Conservation (phyloP, 2,329 filamentous ascomycete species). For the Alternaria burnsii region DNA sequence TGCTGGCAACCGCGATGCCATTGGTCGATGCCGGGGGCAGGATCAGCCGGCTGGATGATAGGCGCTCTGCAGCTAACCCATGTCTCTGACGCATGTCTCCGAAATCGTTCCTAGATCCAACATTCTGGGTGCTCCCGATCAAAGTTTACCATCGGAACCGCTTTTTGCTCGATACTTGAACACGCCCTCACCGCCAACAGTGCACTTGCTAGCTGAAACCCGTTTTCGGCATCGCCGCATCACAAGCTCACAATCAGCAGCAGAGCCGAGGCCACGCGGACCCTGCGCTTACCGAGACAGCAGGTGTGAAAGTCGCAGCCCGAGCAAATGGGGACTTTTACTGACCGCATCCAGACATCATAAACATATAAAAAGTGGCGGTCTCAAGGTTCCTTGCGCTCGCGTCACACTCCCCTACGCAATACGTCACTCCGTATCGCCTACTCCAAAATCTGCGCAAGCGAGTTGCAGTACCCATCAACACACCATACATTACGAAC, state of each 20-base stretch:
- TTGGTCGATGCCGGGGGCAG: conserved; percentile 35
- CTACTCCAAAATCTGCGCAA: conserved; percentile 18
- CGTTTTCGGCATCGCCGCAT: conserved; percentile 39
- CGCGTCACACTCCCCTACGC: conserved; percentile 21
- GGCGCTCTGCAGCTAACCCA: conserved; percentile 23
- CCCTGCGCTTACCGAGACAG: conserved; percentile 29
- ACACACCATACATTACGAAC: conserved; percentile 11
- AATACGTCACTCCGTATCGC: conserved; percentile 32
- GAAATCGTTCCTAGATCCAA: conserved; percentile 24
- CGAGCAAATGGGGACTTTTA: conserved; percentile 24
- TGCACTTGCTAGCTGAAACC: conserved; percentile 20
- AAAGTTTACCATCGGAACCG: not conserved
- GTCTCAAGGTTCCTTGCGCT: conserved; percentile 20
- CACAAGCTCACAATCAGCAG: conserved; percentile 35
- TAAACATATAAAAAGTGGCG: conserved; percentile 36
- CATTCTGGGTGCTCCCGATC: conserved; percentile 8
- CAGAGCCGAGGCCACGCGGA: conserved; percentile 39
- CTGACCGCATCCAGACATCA: conserved; percentile 17
- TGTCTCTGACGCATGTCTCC: conserved; percentile 3
- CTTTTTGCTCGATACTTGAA: conserved; percentile 1
- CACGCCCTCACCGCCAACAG: conserved; percentile 20
- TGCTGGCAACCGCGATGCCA: conserved; percentile 4
- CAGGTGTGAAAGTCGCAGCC: conserved; percentile 34
- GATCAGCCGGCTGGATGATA: conserved; percentile 18
- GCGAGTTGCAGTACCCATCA: conserved; percentile 14